Conservation (phyloP, 441 rosid genomes). For the Gossypium davidsonii region DNA sequence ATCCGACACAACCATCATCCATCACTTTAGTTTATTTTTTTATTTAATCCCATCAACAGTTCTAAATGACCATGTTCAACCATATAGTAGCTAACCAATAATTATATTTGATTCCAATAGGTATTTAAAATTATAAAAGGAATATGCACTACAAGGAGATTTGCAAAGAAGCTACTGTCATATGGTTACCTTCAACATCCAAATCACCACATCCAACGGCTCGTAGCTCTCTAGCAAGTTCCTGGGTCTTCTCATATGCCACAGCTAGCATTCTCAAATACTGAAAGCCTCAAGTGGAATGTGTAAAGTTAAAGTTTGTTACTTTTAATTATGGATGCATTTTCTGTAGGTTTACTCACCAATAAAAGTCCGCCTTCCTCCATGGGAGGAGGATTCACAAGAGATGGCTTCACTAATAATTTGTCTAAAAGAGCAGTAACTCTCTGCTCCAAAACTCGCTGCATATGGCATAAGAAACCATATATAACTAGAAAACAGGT, state of each 20-base stretch:
- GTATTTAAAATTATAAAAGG: background rate
- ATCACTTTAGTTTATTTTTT: background rate
- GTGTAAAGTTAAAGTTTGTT: background rate
- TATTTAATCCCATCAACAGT: background rate
- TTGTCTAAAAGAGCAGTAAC: constrained; percentile 92
- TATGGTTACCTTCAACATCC: constrained; percentile 84
- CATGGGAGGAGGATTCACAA: constrained; percentile 75
- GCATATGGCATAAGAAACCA: constrained; percentile 23
- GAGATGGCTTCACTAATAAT: constrained; percentile 85
- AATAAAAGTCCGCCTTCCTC: constrained; percentile 90
- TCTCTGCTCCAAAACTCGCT: constrained; percentile 98
- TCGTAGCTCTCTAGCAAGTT: constrained; percentile 90
- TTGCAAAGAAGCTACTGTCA: constrained; percentile 7
- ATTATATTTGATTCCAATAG: background rate
- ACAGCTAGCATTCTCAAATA: constrained; percentile 39
- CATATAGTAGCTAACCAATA: background rate
- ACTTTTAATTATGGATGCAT: background rate
- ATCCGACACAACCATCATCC: background rate
- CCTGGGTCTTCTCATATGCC: constrained; percentile 96
- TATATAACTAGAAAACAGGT: constrained; percentile 5
- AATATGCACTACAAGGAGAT: constrained; percentile 13
- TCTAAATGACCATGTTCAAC: background rate
- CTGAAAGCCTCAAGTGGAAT: background rate
- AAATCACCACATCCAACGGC: constrained; percentile 99
- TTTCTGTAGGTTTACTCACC: constrained; percentile 41